These are phyloP conservation scores for Vitellaria paradoxa DNA, from an alignment of 179 eudicot genomes.

Conservation along the genomic window DNA sequence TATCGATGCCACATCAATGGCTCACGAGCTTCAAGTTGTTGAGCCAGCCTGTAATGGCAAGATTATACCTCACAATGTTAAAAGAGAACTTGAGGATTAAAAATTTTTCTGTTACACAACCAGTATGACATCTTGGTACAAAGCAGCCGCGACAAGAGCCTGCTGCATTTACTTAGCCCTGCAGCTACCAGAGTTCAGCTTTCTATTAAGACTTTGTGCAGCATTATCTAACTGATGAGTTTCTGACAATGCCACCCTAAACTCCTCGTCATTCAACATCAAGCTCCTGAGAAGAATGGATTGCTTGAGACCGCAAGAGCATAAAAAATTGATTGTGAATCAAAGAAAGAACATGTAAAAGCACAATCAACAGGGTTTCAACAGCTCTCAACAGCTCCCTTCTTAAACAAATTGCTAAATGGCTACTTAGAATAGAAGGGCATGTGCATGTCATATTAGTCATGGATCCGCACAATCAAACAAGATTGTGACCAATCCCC, in stretches of 20 bases:
- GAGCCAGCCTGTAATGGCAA: background rate
- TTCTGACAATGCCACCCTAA: background rate
- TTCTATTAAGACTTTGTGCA: background rate
- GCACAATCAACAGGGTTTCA: background rate
- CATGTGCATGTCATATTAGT: too few species aligned
- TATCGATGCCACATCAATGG: background rate
- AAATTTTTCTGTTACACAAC: conserved; percentile 10
- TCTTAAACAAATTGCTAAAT: too few species aligned
- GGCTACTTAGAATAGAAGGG: too few species aligned
- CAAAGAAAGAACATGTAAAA: background rate
- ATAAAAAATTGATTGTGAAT: background rate
- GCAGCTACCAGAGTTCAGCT: background rate
- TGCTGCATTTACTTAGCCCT: background rate
- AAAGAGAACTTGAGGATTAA: background rate
- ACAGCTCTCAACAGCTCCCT: background rate
- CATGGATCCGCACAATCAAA: too few species aligned
- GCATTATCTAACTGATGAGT: background rate
- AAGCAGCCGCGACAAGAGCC: background rate
- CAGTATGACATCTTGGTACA: background rate
- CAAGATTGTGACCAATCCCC: too few species aligned
- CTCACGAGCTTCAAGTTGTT: background rate
- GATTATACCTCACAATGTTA: background rate
- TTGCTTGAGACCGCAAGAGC: background rate
- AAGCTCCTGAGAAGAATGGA: conserved; percentile 18
- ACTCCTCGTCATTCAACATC: background rate